A percentile compares a stretch with the other conserved stretches of the same genome.
phyloP scores from a whole-genome alignment of 345 rosid species.

The Cardiospermum halicacabum region DNA sequence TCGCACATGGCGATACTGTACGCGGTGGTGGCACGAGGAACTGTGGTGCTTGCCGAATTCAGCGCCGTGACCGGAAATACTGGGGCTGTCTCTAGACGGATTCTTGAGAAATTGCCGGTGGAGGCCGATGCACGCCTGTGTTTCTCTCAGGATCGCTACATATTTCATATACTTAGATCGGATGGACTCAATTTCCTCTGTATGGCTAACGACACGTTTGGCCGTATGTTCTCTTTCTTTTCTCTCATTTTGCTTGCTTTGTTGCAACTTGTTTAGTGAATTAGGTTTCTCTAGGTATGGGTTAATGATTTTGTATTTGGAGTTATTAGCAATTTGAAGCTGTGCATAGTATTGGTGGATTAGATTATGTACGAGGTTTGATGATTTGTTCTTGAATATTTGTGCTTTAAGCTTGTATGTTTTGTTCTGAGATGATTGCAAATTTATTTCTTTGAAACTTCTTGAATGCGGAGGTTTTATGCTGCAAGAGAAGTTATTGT shows the following conservation, averaged over 20 bases:
- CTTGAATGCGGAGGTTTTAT: not conserved
- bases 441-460: not conserved
- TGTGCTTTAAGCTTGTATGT: not conserved
- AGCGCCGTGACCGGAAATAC: constrained; percentile 93
- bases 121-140: constrained; percentile 72
- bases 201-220: constrained; percentile 94
- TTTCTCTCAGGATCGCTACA: constrained; percentile 90
- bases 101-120: constrained; percentile 79
- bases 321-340: not conserved
- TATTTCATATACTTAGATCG: constrained; percentile 92
- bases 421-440: not conserved
- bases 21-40: constrained; percentile 89
- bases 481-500: not conserved
- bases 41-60: constrained; percentile 93
- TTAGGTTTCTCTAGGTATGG: not conserved
- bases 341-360: not conserved
- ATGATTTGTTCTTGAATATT: not conserved
- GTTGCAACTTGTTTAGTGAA: not conserved
- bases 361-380: too few relatives aligned
- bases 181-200: constrained; percentile 88
- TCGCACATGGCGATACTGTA: constrained; percentile 79
- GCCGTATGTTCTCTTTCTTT: constrained; percentile 45
- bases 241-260: not conserved
- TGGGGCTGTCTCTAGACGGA: constrained; percentile 82
- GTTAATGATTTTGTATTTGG: not conserved